A percentile compares a stretch with the other conserved stretches of the same genome.
Evolutionary conservation across 257 asterid genomes (phyloP).

Genomic region (Orobanche coerulescens): DNA sequence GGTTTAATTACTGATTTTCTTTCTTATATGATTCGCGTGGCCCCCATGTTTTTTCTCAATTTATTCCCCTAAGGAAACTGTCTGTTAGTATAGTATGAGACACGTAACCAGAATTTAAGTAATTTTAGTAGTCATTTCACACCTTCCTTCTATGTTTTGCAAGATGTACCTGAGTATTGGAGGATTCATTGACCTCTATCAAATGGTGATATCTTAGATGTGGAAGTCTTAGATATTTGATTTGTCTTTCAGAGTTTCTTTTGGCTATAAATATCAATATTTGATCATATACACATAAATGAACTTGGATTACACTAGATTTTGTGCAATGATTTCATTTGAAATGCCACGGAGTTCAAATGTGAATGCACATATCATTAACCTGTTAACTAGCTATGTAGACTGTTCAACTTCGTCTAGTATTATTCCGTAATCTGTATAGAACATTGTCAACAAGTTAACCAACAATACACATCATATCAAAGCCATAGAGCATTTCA

Average conservation of each 20-base stretch:
- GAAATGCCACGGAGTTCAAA: background rate
- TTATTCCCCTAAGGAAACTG: background rate
- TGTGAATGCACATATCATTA: background rate
- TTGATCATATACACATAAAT: conserved; percentile 1
- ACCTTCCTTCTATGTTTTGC: background rate
- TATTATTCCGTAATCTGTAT: background rate
- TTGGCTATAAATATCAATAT: background rate
- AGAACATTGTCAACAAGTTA: background rate
- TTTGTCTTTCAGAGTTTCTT: conserved; percentile 1
- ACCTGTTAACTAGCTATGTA: background rate
- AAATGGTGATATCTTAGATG: conserved; percentile 9
- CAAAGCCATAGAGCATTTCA: conserved; percentile 11
- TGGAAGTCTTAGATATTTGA: conserved; percentile 7
- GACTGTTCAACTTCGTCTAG: background rate
- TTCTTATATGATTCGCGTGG: background rate
- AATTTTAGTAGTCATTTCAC: background rate
- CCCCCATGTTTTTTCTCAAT: background rate
- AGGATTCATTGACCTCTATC: background rate
- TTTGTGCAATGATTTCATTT: background rate
- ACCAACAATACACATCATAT: background rate
- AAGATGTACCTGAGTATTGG: background rate
- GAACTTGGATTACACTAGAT: background rate
- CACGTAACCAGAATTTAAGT: background rate
- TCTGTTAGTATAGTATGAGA: background rate
- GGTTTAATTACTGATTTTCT: background rate